Evolutionary conservation across 1,284 basidiomycete species (phyloP), one percentile per base, ranked within the genome.

Genomic region (Tylopilus sp.): DNA sequence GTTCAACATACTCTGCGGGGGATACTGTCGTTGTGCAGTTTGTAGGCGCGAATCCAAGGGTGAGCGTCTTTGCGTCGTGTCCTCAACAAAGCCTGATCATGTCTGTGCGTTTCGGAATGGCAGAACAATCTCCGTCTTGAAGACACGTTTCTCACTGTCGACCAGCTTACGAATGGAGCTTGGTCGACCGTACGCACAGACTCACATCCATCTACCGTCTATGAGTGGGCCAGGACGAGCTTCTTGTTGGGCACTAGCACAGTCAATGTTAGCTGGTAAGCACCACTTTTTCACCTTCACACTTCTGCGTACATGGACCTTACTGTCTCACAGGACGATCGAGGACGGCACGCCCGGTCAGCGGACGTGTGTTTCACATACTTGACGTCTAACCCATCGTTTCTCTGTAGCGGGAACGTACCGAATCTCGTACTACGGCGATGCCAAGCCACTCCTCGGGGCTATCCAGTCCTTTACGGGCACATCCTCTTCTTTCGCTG

Each of bases 141-240:
- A 15, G 44, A 17, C 17, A 45, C 44, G 12, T 45, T 45, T 26
- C 44, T 45, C 5, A 29, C 44, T 10, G 44, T 45, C 17, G 44
- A 45, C 8, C 44, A 26, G 26, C 12, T 45, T 18, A 7, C 28
- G 17, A 34, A 21, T 8, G 17, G 11, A 11, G 24, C 10, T 12
- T 45, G 44, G 44, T 37, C 34, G 34, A 28, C 26, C 26, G 78
- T 84, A 43, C 73, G 82, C 39, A 83, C 85, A 3, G 89, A 92
- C 66, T 88, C 87, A 12, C 88, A 91, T 65, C 85, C 86, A 28
- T 89, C 86, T 8, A 91, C 89, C 2, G 77, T 74, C 18, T 88
- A 80, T 64, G 72, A 76, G 50, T 91, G 89, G 89, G 67, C 61
- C 24, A 73, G 83, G 63, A 79, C 74, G 6, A 82, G 67, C 66